A percentile compares a stretch with the other conserved stretches of the same genome.
Conservation (phyloP, 768 basidiomycete species). For the Suillus discolor region DNA sequence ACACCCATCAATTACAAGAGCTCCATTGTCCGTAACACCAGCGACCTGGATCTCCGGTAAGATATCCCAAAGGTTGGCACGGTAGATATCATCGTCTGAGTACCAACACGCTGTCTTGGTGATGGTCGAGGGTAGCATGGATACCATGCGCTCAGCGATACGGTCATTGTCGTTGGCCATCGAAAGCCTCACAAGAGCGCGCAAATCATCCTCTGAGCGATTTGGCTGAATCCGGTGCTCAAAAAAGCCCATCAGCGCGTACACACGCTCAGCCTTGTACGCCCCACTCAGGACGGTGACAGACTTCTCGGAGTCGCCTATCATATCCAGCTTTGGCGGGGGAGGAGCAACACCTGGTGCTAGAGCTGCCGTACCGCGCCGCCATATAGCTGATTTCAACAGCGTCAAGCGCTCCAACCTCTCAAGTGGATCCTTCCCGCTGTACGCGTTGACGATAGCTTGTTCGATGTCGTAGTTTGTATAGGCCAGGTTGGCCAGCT, state of each 20-base stretch:
- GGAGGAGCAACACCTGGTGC: background rate
- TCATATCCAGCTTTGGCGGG: background rate
- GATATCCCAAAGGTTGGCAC: slow-evolving; percentile 22
- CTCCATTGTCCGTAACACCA: slow-evolving; percentile 19
- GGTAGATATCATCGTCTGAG: slow-evolving; percentile 19
- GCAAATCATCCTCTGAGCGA: slow-evolving; percentile 16
- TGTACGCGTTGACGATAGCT: slow-evolving; percentile 17
- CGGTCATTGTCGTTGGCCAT: slow-evolving; percentile 28
- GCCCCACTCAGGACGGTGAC: slow-evolving; percentile 2
- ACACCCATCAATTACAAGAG: slow-evolving; percentile 23
- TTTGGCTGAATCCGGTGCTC: slow-evolving; percentile 23
- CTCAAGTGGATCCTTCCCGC: slow-evolving; percentile 13
- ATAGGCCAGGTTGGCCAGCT: slow-evolving; percentile 22
- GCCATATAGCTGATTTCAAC: slow-evolving; percentile 23
- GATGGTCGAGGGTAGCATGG: slow-evolving; percentile 16
- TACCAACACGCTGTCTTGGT: slow-evolving; percentile 18
- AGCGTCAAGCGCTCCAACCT: slow-evolving; percentile 19
- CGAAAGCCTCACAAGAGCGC: slow-evolving; percentile 20
- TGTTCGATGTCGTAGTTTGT: slow-evolving; percentile 12
- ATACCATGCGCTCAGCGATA: slow-evolving; percentile 25
- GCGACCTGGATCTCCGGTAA: slow-evolving; percentile 21
- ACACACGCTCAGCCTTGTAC: slow-evolving; percentile 22
- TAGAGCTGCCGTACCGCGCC: slow-evolving; percentile 18
- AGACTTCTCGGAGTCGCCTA: background rate
- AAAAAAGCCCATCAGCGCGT: slow-evolving; percentile 26